Evolutionary conservation across 306 rosid genomes (phyloP).

Genomic region (Quercus alba): DNA sequence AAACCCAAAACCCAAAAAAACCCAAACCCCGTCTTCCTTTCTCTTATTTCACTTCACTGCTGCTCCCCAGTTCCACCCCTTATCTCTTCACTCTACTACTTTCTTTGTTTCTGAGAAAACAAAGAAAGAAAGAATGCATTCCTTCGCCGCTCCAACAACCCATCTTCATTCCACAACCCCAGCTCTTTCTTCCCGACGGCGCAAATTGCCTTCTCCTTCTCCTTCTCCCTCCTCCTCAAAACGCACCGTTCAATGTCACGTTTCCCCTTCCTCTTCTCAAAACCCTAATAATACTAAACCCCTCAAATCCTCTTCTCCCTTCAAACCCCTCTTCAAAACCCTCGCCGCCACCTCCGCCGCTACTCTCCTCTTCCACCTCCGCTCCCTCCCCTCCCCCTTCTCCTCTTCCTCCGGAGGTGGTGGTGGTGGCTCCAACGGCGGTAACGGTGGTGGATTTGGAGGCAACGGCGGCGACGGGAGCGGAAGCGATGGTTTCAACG

Average conservation of each 20-base stretch:
- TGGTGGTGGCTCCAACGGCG: slow-evolving; percentile 8
- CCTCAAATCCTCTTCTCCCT: slow-evolving; percentile 8
- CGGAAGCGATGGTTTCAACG: slow-evolving; percentile 33
- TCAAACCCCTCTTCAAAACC: slow-evolving; percentile 53
- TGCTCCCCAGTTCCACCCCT: background rate
- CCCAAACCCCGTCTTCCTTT: too few relatives aligned
- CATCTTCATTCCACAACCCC: background rate
- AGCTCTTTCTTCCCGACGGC: slow-evolving; percentile 10
- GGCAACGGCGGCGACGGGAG: slow-evolving; percentile 26
- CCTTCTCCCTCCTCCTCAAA: slow-evolving; percentile 11
- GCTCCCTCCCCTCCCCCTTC: background rate
- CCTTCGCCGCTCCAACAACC: slow-evolving; percentile 52
- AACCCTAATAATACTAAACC: slow-evolving; percentile 14
- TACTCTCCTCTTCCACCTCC: slow-evolving; percentile 39
- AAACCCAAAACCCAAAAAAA: too few relatives aligned
- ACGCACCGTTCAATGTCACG: slow-evolving; percentile 26
- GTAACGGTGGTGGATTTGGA: background rate
- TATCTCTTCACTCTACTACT: background rate
- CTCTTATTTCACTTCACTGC: too few relatives aligned
- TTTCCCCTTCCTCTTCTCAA: slow-evolving; percentile 18
- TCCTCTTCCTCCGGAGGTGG: slow-evolving; percentile 20
- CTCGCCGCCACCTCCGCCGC: slow-evolving; percentile 61
- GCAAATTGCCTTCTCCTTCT: slow-evolving; percentile 2
- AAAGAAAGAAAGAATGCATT: slow-evolving; percentile 17
- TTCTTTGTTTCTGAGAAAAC: slow-evolving; percentile 1